A percentile compares a stretch with the other conserved stretches of the same genome.
phyloP scores from a whole-genome alignment of 352 stramenopile species.

The Phytophthora fragariae region DNA sequence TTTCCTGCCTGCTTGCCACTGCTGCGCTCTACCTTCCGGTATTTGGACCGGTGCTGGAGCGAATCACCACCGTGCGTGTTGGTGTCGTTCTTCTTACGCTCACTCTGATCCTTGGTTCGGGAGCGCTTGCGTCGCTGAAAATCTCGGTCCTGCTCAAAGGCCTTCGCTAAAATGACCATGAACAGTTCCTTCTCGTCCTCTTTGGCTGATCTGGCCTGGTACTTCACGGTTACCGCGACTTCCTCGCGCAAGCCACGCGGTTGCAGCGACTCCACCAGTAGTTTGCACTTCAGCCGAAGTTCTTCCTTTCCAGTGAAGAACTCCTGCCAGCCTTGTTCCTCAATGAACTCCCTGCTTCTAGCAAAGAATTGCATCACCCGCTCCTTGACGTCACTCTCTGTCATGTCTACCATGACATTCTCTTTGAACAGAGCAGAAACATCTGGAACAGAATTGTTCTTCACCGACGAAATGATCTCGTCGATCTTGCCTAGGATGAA shows the following conservation, averaged over 20 bases:
- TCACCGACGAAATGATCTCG: conserved; percentile 28
- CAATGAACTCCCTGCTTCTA: conserved; percentile 16
- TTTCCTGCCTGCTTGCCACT: background rate
- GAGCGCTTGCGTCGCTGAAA: conserved; percentile 23
- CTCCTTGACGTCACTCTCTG: conserved; percentile 18
- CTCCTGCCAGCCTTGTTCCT: conserved; percentile 28
- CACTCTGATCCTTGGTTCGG: conserved; percentile 5
- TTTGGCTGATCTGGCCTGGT: conserved; percentile 15
- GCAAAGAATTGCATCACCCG: conserved; percentile 29
- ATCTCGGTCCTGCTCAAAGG: conserved; percentile 23
- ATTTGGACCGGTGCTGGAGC: background rate
- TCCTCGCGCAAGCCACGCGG: conserved; percentile 15
- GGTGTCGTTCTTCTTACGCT: conserved; percentile 7
- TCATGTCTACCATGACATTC: conserved; percentile 17
- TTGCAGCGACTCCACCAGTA: conserved; percentile 15
- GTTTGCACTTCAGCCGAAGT: conserved; percentile 15
- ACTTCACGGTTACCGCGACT: conserved; percentile 19
- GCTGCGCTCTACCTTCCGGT: conserved; percentile 2
- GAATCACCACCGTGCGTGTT: background rate
- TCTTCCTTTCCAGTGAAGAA: conserved; percentile 22
- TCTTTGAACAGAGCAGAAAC: conserved; percentile 32
- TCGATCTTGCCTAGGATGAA: conserved; percentile 26
- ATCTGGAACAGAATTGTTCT: conserved; percentile 25
- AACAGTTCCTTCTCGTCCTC: conserved; percentile 22
- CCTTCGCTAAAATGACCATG: conserved; percentile 20